phyloP scores from a whole-genome alignment of 176 grass and related monocot species.

The Musa itinerans region DNA sequence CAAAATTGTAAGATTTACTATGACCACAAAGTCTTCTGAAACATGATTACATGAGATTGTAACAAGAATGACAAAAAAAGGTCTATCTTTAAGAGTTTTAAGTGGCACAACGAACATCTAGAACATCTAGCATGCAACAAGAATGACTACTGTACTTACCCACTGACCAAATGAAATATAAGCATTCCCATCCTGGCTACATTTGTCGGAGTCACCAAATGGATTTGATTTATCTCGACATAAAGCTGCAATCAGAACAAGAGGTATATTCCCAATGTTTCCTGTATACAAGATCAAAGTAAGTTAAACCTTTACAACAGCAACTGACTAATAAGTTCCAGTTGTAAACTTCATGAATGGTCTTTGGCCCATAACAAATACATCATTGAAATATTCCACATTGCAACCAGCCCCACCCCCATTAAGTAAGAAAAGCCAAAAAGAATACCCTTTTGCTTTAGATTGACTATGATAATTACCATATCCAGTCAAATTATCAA shows the following conservation, averaged over 20 bases:
- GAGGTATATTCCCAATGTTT: slow-evolving; percentile 98
- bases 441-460: too few species aligned
- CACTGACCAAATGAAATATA: slow-evolving; percentile 99
- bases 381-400: too few species aligned
- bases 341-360: too few species aligned
- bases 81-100: too few species aligned
- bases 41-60: slow-evolving; percentile 5
- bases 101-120: background rate
- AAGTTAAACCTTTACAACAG: too few species aligned
- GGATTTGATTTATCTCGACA: slow-evolving; percentile 88
- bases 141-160: slow-evolving; percentile 35
- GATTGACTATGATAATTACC: too few species aligned
- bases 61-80: too few species aligned
- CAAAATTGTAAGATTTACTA: slow-evolving; percentile 1
- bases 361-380: too few species aligned
- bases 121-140: background rate
- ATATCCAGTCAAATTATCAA: background rate
- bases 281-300: slow-evolving; percentile 37
- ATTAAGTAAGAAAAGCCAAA: too few species aligned
- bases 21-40: slow-evolving; percentile 2
- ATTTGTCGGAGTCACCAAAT: slow-evolving; percentile 86
- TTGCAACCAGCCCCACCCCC: too few species aligned
- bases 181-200: slow-evolving; percentile 93
- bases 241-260: slow-evolving; percentile 88
- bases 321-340: too few species aligned